phyloP scores from a whole-genome alignment of 2,329 filamentous ascomycete genomes.

The Xylariales sp. region DNA sequence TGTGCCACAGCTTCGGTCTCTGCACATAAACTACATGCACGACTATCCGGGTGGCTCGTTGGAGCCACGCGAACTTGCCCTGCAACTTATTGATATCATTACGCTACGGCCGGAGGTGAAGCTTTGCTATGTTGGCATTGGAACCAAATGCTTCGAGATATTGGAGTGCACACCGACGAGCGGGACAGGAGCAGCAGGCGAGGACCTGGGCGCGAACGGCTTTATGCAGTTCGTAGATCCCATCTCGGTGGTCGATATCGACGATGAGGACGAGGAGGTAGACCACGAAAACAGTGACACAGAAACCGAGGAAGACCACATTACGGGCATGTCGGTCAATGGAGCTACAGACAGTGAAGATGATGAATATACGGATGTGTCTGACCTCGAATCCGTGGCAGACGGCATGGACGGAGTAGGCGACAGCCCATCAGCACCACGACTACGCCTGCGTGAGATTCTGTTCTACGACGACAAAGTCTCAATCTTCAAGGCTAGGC shows the following conservation, averaged over 20 bases:
- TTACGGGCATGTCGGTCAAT: slow-evolving; percentile 33
- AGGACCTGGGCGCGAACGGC: slow-evolving; percentile 10
- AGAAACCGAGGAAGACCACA: slow-evolving; percentile 39
- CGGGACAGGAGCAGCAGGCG: slow-evolving; percentile 17
- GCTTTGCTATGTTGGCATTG: slow-evolving; percentile 73
- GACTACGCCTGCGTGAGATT: slow-evolving; percentile 69
- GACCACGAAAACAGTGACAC: slow-evolving; percentile 30
- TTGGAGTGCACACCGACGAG: slow-evolving; percentile 53
- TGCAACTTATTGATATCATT: slow-evolving; percentile 75
- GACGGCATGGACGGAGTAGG: slow-evolving; percentile 48
- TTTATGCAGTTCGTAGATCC: slow-evolving; percentile 11
- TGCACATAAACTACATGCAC: slow-evolving; percentile 66
- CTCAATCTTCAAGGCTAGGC: slow-evolving; percentile 72
- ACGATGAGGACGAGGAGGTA: slow-evolving; percentile 16
- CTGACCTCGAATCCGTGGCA: slow-evolving; percentile 44
- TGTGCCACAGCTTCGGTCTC: slow-evolving; percentile 63
- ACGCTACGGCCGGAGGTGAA: slow-evolving; percentile 71
- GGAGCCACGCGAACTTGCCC: slow-evolving; percentile 65
- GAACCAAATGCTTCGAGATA: slow-evolving; percentile 78
- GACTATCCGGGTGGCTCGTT: slow-evolving; percentile 51
- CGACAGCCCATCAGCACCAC: slow-evolving; percentile 30
- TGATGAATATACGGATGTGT: slow-evolving; percentile 35
- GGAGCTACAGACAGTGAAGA: slow-evolving; percentile 40
- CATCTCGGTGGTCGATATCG: slow-evolving; percentile 6
- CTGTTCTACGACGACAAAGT: slow-evolving; percentile 82